Conservation (phyloP, 768 basidiomycete species). For the Lactifluus subvellereus region DNA sequence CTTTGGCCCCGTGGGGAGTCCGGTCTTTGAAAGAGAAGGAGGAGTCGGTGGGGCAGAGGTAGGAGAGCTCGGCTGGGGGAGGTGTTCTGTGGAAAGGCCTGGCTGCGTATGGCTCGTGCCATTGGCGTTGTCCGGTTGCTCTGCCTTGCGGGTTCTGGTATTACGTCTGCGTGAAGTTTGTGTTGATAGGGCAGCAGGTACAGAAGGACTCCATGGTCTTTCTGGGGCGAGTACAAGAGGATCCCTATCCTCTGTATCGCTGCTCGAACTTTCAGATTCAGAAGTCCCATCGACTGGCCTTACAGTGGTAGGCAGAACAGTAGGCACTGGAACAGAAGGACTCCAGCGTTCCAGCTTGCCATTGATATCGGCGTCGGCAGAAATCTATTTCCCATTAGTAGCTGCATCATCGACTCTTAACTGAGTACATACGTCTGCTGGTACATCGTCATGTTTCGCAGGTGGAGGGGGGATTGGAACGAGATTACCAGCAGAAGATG, state of each 20-base stretch:
- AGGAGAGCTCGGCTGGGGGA: conserved; percentile 11
- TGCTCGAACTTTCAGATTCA: conserved; percentile 5
- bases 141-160: neutral
- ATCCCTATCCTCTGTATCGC: conserved; percentile 3
- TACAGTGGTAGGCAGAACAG: neutral
- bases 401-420: neutral
- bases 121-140: neutral
- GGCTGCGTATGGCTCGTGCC: neutral
- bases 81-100: neutral
- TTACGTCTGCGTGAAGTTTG: conserved; percentile 8
- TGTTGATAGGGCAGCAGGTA: conserved; percentile 17
- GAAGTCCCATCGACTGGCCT: conserved; percentile 7
- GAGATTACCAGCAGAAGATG: conserved; percentile 17
- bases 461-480: neutral
- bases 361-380: neutral
- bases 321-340: conserved; percentile 14
- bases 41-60: conserved; percentile 20
- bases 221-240: conserved; percentile 1
- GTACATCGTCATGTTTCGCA: conserved; percentile 16
- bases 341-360: conserved; percentile 13
- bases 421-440: conserved; percentile 9
- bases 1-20: neutral
- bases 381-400: conserved; percentile 7
- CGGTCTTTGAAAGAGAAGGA: neutral
- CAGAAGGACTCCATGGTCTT: conserved; percentile 22